Evolutionary conservation across 2,329 filamentous ascomycete genomes (phyloP).

Genomic region (Cryphonectria radicalis): DNA sequence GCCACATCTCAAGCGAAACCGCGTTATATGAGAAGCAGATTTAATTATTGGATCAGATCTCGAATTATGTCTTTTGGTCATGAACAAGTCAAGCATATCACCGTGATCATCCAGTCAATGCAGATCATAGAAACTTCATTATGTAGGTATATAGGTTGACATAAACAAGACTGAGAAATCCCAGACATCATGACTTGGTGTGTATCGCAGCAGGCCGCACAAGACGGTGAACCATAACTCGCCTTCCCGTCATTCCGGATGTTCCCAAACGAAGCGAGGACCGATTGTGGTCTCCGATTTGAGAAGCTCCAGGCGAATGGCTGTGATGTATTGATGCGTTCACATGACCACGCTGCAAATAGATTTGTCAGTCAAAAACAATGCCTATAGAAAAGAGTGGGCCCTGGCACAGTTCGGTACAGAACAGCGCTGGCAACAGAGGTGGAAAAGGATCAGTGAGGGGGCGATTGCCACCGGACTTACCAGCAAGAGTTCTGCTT

Average conservation of each 20-base stretch:
- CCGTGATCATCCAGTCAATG: neutral
- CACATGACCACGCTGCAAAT: slow-evolving; percentile 26
- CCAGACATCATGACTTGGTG: slow-evolving; percentile 14
- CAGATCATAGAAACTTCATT: slow-evolving; percentile 2
- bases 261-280: slow-evolving; percentile 8
- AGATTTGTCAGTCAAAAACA: neutral
- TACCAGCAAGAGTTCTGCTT: slow-evolving; percentile 78
- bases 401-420: neutral
- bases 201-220: slow-evolving; percentile 1
- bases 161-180: slow-evolving; percentile 5
- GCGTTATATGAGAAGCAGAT: too few species aligned
- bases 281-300: neutral
- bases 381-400: neutral
- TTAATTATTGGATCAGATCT: too few species aligned
- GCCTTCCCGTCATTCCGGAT: neutral
- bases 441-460: neutral
- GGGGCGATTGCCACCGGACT: neutral
- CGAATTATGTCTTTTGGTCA: too few species aligned
- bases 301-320: neutral
- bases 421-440: neutral
- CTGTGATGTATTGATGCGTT: neutral
- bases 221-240: neutral
- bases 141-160: slow-evolving; percentile 19
- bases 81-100: neutral
- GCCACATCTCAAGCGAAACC: too few species aligned